Conservation (phyloP, 139 green algal species). For the Micractinium sp. region DNA sequence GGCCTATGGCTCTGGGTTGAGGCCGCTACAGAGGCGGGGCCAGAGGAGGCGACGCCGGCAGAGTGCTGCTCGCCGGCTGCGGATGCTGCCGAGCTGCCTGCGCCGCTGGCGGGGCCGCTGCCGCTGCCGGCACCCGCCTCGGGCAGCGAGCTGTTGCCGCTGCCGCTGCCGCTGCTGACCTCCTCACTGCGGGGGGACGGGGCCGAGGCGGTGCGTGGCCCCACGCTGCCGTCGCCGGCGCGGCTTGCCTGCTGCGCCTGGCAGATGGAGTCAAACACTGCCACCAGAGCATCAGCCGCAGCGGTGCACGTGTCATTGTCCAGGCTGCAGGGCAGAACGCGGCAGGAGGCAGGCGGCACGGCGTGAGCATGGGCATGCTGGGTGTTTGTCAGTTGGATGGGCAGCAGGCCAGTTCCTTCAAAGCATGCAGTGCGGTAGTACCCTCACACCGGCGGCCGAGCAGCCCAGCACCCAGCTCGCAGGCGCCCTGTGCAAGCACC, state of each 20-base stretch:
- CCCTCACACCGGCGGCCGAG: too few species aligned
- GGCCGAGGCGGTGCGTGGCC: neutral
- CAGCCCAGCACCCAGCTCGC: neutral
- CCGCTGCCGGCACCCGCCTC: neutral
- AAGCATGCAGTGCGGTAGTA: too few species aligned
- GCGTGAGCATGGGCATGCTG: neutral
- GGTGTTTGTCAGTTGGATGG: too few species aligned
- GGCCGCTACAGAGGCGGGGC: neutral
- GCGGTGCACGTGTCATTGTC: neutral
- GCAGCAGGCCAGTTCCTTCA: too few species aligned
- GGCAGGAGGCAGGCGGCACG: neutral
- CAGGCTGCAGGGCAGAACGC: neutral
- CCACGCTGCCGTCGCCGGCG: neutral
- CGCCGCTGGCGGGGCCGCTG: neutral
- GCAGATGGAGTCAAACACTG: conserved; percentile 29
- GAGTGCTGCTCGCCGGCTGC: neutral
- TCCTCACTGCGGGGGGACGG: neutral
- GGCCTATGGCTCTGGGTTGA: neutral
- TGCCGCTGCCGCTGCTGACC: neutral
- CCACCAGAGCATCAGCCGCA: conserved; percentile 19
- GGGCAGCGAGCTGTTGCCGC: neutral
- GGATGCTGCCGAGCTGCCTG: neutral
- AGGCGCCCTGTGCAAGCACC: neutral
- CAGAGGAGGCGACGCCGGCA: neutral
- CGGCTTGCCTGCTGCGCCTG: conserved; percentile 4